Evolutionary conservation across 164 flowering plant species (phyloP), one percentile per base, ranked within the genome.

Genomic region (Cinnamomum chago): DNA sequence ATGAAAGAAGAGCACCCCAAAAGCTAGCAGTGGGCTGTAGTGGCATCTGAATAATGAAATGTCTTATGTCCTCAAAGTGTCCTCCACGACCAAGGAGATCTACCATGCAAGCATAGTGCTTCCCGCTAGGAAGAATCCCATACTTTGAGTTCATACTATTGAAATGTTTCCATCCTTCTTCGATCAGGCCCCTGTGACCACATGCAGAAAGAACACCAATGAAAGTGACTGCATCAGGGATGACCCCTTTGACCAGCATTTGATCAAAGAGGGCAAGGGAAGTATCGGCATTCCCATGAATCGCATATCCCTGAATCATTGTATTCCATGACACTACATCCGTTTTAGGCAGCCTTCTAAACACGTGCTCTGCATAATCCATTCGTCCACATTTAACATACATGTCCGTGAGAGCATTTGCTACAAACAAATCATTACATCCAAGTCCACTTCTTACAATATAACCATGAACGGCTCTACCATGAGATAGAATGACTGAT

Each of bases 1-100:
- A 77, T 11, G 77, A 65, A 67, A 82, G 76, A 47, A 82, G 79
- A 52, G 84, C 82, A 58, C 82, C 84, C 81, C 82, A 82, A 60
- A 82, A 75, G 68, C 81, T 80, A 47, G 79, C 84, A 2, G 80
- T 79, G 20, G 82, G 82, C 62, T 77, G 75, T 28, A 79, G 68
- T 18, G 79, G 78, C 81, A 77, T 80, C 76, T 82, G 80, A 78
- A 75, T 67, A 22, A 80, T 80, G 77, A 79, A 75, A 76, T 75
- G 70, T 51, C 15, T 52, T 25, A 65, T 81, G 50, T 65, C 75
- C 30, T 77, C 75, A 14, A 77, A 77, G 47, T 65, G 72, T 17
- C 82, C 82, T 10, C 50, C 67, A 50, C 79, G 82, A 2, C 80
- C 82, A 7, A 77, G 67, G 25, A 80, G 72, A 75, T 82, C 84